These are phyloP conservation scores for Sarocladium brachiariae DNA, from an alignment of 2,329 filamentous ascomycete genomes.

Conservation along the genomic window DNA sequence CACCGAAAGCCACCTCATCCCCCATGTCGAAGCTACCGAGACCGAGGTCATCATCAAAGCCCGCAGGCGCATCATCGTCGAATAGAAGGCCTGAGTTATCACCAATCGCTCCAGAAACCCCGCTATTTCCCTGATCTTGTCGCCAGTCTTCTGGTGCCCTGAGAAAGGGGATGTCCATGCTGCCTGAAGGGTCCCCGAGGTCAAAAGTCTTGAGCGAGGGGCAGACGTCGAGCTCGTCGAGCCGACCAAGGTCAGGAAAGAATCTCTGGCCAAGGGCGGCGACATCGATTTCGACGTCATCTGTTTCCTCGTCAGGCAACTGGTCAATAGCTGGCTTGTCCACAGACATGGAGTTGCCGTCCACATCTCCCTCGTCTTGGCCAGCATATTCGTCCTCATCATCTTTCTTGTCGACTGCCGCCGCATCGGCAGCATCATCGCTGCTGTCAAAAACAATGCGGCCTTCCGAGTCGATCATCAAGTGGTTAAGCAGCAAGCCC, in stretches of 20 bases:
- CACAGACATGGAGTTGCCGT: slow-evolving; percentile 8
- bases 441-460: slow-evolving; percentile 98
- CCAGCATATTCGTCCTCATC: slow-evolving; percentile 29
- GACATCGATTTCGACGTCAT: slow-evolving; percentile 73
- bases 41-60: slow-evolving; percentile 62
- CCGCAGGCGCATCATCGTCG: slow-evolving; percentile 77
- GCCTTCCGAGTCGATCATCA: slow-evolving; percentile 89
- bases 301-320: slow-evolving; percentile 32
- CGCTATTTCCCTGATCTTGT: slow-evolving; percentile 59
- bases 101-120: slow-evolving; percentile 44
- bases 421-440: slow-evolving; percentile 63
- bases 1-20: slow-evolving; percentile 78
- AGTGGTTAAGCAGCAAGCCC: slow-evolving; percentile 85
- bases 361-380: slow-evolving; percentile 16
- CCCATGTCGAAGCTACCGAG: slow-evolving; percentile 66
- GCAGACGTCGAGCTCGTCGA: slow-evolving; percentile 88
- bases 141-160: slow-evolving; percentile 84
- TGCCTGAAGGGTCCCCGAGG: slow-evolving; percentile 76
- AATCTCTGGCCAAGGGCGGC: slow-evolving; percentile 68
- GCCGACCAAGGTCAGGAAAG: slow-evolving; percentile 69
- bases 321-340: slow-evolving; percentile 10
- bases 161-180: slow-evolving; percentile 85
- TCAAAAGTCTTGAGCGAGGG: slow-evolving; percentile 93
- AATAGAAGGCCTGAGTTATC: slow-evolving; percentile 77
- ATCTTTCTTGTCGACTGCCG: slow-evolving; percentile 24